phyloP scores from a whole-genome alignment of 306 rosid species.

The Rosa persica region DNA sequence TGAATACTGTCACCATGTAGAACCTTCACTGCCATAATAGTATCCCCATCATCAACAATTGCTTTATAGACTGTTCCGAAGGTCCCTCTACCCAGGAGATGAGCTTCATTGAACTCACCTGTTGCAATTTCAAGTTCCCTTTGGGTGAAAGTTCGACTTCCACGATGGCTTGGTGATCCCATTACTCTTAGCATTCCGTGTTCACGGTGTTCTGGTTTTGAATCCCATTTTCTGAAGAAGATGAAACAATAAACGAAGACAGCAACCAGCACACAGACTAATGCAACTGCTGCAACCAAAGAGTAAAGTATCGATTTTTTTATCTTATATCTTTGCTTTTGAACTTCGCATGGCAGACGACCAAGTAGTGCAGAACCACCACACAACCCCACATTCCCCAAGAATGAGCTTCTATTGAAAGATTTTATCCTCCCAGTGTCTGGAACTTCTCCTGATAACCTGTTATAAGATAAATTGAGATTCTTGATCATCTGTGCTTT shows the following conservation, averaged over 20 bases:
- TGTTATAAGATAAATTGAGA: conserved; percentile 26
- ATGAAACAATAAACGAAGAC: conserved; percentile 12
- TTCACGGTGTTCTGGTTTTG: background rate
- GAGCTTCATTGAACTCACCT: conserved; percentile 21
- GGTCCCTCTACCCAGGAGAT: conserved; percentile 29
- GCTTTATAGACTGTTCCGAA: conserved; percentile 37
- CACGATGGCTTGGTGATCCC: conserved; percentile 1
- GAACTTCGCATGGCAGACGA: conserved; percentile 24
- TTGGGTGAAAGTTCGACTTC: conserved; percentile 15
- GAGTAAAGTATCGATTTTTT: conserved; percentile 1
- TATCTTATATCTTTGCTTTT: background rate
- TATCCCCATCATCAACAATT: conserved; percentile 15
- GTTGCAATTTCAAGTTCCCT: conserved; percentile 35
- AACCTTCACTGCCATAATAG: conserved; percentile 30
- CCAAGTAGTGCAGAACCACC: conserved; percentile 24
- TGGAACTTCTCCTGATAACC: conserved; percentile 32
- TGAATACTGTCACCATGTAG: conserved; percentile 9
- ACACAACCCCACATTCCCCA: conserved; percentile 32
- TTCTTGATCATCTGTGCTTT: background rate
- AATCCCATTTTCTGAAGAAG: conserved; percentile 4
- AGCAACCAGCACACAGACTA: conserved; percentile 3
- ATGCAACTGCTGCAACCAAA: conserved; percentile 5
- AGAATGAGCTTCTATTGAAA: conserved; percentile 19
- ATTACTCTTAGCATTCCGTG: background rate
- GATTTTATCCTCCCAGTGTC: background rate